Evolutionary conservation across 129 eudicot genomes (phyloP), one percentile per base, ranked within the genome.

Genomic region (Saposhnikovia divaricata): DNA sequence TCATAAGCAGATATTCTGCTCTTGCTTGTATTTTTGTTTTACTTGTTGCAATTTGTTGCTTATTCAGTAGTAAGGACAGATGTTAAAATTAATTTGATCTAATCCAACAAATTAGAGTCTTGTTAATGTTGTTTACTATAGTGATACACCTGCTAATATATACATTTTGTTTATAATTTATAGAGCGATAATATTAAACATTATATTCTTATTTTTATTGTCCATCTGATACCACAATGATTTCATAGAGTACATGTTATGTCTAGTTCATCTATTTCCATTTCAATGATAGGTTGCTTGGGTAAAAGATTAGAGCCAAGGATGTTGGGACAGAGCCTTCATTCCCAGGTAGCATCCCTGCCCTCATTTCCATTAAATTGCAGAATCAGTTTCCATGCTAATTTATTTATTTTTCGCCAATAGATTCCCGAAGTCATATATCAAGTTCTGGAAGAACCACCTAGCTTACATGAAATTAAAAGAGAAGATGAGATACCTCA

Each of bases 401-500:
- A 0, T 46, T 14, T 11, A 46, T 8, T 12, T 74, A 51, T 82
- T 40, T 40, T 40, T 74, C 47, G 78, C 50, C 85, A 45, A 70
- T 81, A 95, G 98, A 92, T 95, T 23, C 98, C 96, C 40, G 90
- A 90, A 86, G 90, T 92, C 31, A 90, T 95, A 80, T 92, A 92
- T 83, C 90, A 87, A 88, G 85, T 89, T 42, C 81, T 92, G 80
- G 89, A 92, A 85, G 97, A 92, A 72, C 89, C 88, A 39, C 81
- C 65, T 14, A 51, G 76, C 59, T 81, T 84, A 66, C 81, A 79
- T 69, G 91, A 90, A 23, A 68, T 85, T 71, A 57, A 80, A 74
- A 82, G 80, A 81, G 92, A 86, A 66, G 53, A 85, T 68, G 92
- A 86, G 15, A 81, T 89, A 42, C 97, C 97, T 82, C 93, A 89